phyloP scores from a whole-genome alignment of 768 basidiomycete species.

The Lentinula detonsa region DNA sequence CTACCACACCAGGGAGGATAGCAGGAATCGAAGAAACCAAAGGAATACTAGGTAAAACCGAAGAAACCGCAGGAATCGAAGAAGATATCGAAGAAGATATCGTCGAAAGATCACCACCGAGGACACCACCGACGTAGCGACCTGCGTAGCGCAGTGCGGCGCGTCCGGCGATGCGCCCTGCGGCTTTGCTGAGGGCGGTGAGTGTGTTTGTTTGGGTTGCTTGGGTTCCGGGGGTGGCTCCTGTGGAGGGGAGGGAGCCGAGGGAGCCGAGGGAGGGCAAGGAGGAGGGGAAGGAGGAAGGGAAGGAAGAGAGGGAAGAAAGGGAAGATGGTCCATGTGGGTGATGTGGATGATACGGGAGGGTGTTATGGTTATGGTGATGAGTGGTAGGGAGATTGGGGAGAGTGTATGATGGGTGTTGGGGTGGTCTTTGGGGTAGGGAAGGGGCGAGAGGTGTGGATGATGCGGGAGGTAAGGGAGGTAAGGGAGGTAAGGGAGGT shows the following conservation, averaged over 20 bases:
- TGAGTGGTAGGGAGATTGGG: not conserved
- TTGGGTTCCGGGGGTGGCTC: not conserved
- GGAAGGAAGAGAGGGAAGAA: not conserved
- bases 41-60: too few relatives aligned
- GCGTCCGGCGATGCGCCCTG: not conserved
- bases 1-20: too few relatives aligned
- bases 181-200: not conserved
- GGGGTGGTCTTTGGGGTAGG: not conserved
- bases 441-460: not conserved
- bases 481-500: too few relatives aligned
- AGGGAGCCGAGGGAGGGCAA: too few relatives aligned
- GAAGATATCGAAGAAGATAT: not conserved
- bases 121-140: not conserved
- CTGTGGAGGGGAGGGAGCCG: not conserved
- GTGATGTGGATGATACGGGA: too few relatives aligned
- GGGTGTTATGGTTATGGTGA: not conserved
- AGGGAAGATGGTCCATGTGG: too few relatives aligned
- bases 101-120: not conserved
- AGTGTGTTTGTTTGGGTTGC: not conserved
- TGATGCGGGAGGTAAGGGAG: too few relatives aligned
- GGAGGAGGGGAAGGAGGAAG: not conserved
- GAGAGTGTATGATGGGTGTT: not conserved
- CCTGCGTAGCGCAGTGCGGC: slow-evolving; percentile 1
- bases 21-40: too few relatives aligned
- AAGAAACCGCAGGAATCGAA: not conserved